Evolutionary conservation across 2,329 filamentous ascomycete genomes (phyloP), one percentile per base, ranked within the genome.

Genomic region (Emericellopsis cladophorae): DNA sequence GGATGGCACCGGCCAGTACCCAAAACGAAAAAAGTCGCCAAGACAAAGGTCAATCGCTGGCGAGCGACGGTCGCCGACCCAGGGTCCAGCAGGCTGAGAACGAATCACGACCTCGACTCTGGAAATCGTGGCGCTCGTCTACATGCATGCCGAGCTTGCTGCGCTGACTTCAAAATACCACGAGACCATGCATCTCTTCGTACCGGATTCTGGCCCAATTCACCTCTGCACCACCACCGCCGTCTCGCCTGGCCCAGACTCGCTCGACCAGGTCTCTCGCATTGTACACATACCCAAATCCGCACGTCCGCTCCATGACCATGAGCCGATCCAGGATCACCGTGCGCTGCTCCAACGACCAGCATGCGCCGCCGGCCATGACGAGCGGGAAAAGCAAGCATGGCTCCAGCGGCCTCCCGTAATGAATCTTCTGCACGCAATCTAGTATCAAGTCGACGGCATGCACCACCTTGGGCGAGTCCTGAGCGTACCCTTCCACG

Each of bases 231-330:
- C 51, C 53, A 1, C 50, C 53, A 7, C 53, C 52, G 5, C 49
- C 49, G 31, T 59, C 56, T 31, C 56, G 42, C 42, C 50, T 49
- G 10, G 44, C 47, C 64, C 64, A 67, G 0, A 66, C 62, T 4
- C 54, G 53, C 42, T 65, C 60, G 3, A 66, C 52, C 11, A 67
- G 45, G 32, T 60, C 56, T 32, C 62, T 47, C 1, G 60, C 58
- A 29, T 62, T 58, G 31, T 62, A 57, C 4, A 67, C 59, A 49
- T 67, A 64, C 4, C 58, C 58, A 42, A 66, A 66, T 0, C 63
- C 62, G 23, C 61, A 54, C 0, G 62, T 66, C 29, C 61, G 53
- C 47, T 67, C 63, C 60, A 67, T 66, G 12, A 66, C 57, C 49
- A 65, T 53, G 39, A 65, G 50, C 5, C 61, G 50, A 44, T 65